Percentiles rank a stretch among this genome's conserved stretches.
Evolutionary conservation across 2,329 filamentous ascomycete genomes (phyloP).

Genomic region (Malbranchea zuffiana): DNA sequence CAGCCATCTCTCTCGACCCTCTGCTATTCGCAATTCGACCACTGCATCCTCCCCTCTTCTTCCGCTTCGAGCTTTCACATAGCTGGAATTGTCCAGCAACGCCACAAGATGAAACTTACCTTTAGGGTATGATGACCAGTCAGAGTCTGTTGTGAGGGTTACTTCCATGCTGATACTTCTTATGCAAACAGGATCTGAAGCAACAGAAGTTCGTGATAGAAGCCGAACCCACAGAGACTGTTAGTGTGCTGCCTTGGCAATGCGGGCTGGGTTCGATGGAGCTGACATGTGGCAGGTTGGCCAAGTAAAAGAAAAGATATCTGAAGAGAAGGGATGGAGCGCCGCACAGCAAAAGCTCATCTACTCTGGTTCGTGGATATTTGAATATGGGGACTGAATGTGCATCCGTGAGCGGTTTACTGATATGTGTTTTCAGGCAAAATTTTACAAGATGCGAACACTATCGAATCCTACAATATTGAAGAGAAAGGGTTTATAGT

Average conservation of each 20-base stretch:
- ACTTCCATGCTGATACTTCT: background rate
- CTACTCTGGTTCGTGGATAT: slow-evolving; percentile 68
- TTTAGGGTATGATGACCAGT: slow-evolving; percentile 14
- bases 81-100: slow-evolving; percentile 3
- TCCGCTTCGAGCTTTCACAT: slow-evolving; percentile 3
- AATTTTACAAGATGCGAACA: slow-evolving; percentile 95
- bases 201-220: slow-evolving; percentile 98
- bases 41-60: background rate
- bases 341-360: slow-evolving; percentile 87
- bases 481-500: slow-evolving; percentile 99
- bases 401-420: too few species aligned
- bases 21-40: background rate
- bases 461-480: slow-evolving; percentile 92
- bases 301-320: slow-evolving; percentile 84
- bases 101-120: slow-evolving; percentile 17
- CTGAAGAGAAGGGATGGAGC: slow-evolving; percentile 88
- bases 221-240: slow-evolving; percentile 81
- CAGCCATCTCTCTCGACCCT: background rate
- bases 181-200: slow-evolving; percentile 69
- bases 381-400: background rate
- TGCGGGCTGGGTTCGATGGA: background rate
- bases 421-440: slow-evolving; percentile 56
- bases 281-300: slow-evolving; percentile 53
- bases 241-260: slow-evolving; percentile 39
- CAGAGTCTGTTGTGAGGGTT: background rate